phyloP scores from a whole-genome alignment of 306 rosid species.

The Sicyos baderoa region DNA sequence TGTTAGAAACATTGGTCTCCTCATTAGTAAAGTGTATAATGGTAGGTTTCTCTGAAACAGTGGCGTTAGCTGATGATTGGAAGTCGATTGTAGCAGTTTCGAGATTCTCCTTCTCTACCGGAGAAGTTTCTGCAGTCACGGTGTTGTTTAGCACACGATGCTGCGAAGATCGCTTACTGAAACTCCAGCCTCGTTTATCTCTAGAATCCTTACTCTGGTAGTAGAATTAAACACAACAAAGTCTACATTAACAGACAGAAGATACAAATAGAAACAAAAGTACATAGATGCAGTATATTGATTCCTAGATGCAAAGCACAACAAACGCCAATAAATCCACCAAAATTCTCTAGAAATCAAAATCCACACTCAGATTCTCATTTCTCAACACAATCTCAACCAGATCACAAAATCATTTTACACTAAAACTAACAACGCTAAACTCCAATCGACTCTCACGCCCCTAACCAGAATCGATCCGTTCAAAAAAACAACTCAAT shows the following conservation, averaged over 20 bases:
- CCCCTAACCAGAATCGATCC: background rate
- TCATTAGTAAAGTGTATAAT: conserved; percentile 38
- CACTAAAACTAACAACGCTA: background rate
- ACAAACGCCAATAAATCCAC: conserved; percentile 3
- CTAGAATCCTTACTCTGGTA: conserved; percentile 56
- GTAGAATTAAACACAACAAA: conserved; percentile 8
- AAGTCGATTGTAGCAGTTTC: conserved; percentile 41
- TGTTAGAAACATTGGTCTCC: conserved; percentile 40
- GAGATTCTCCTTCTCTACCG: conserved; percentile 53
- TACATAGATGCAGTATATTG: background rate
- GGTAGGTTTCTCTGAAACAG: conserved; percentile 47
- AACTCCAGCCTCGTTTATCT: conserved; percentile 95
- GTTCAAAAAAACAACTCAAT: background rate
- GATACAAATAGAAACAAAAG: background rate
- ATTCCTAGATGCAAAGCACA: background rate
- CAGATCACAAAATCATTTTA: background rate
- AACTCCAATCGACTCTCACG: background rate
- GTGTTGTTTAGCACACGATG: conserved; percentile 92
- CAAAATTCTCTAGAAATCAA: background rate
- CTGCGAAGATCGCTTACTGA: conserved; percentile 70
- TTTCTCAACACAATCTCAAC: background rate
- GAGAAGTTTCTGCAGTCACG: conserved; percentile 46
- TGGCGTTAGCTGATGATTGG: conserved; percentile 35
- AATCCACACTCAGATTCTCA: conserved; percentile 12
- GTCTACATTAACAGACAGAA: conserved; percentile 1